Evolutionary conservation across 148 eudicot species (phyloP), one percentile per base, ranked within the genome.

Genomic region (Linanthus parryae): DNA sequence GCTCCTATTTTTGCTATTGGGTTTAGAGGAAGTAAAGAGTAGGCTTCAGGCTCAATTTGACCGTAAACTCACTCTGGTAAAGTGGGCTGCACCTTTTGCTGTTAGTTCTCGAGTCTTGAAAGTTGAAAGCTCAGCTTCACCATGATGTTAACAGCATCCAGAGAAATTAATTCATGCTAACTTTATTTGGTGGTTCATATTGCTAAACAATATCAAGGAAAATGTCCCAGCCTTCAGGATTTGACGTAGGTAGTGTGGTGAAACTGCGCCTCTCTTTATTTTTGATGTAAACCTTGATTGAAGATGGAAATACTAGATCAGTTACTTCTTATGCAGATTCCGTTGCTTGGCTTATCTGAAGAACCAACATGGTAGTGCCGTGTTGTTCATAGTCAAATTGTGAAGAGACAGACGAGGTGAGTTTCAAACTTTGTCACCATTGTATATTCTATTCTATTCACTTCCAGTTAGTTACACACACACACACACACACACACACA

Each of bases 161-260:
- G 88, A 84, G 43, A 84, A 74, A 69, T 58, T 92, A 67, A 80
- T 92, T 42, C 57, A 61, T 68, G 81, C 96, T 55, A 92, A 92
- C 62, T 71, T 81, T 38, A 96, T 23, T 52, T 92, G 94, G 99
- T 92, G 61, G 99, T 87, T 55, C 78, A 84, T 73, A 76, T 92
- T 69, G 99, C 96, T 54, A 92, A 84, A 72, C 78, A 82, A 54
- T 87, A 87, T 75, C 81, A 70, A 38, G 85, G 85, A 3, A 83
- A 85, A 47, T 96, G 99, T 37, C 85, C 87, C 41, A 63, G 65
- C 72, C 71, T 92, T 55, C 79, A 79, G 52, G 96, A 84, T 78
- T 75, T 92, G 52, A 42, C 87, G 73, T 96, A 87, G 99, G 99
- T 92, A 34, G n/a, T n/a, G n/a, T n/a, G n/a, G n/a, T n/a, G n/a